Evolutionary conservation across 2,329 filamentous ascomycete genomes (phyloP), one percentile per base, ranked within the genome.

Genomic region (Chrysosporium keratinophilum): DNA sequence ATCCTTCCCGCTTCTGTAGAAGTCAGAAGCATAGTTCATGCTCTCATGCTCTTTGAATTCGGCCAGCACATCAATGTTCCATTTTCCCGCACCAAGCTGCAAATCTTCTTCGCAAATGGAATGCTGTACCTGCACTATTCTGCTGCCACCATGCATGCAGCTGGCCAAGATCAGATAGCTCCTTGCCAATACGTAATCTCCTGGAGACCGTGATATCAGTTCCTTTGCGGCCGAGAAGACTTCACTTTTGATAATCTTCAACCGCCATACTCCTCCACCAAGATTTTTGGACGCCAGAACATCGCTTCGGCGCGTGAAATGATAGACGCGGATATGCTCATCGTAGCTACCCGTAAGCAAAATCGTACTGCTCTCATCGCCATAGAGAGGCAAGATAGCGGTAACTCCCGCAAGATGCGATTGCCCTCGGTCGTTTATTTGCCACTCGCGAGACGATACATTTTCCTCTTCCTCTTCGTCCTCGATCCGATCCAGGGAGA

Each of bases 311-410:
- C 55, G 5, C 62, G 61, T 4, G 59, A 65, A 20, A 62, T 61
- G 56, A 73, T 76, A 74, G 1, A 95, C 74, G 11, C 91, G 80
- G 15, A 97, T 74, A 57, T 78, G 75, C 62, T 97, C 90, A 62
- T 97, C 93, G 64, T 97, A 98, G 64, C 88, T 94, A 3, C 93
- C 93, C 0, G 90, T 96, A 2, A 95, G 63, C 1, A 95, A 68
- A 3, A 93, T 64, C 3, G 76, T 74, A 1, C 75, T 74, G 2
- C 72, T 71, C 7, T 77, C 72, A 7, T 65, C 60, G 1, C 67
- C 62, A 1, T 76, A 64, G 1, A 95, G 71, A 0, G 89, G 87
- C 1, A 96, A 69, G 52, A 97, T 93, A 1, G 88, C 82, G 0
- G 90, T 95, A 0, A 97, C 86, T 10, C 93, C 91, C 1, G 89